Evolutionary conservation across 257 asterid species (phyloP).

Genomic region (Ballota nigra): DNA sequence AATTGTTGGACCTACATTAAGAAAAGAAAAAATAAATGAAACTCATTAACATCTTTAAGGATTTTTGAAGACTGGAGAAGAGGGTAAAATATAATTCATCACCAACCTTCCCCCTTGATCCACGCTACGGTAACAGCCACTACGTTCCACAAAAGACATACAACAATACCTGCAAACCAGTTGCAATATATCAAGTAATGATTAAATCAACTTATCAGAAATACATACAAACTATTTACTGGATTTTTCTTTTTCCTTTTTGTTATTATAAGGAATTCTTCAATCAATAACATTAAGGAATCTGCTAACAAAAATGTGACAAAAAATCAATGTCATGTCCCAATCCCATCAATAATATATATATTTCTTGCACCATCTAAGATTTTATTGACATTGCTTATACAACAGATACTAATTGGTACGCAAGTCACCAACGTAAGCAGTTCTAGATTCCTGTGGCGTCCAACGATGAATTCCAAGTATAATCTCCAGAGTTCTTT

Average conservation of each 20-base stretch:
- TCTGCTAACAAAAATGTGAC: background rate
- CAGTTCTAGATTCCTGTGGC: background rate
- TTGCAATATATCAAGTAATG: slow-evolving; percentile 23
- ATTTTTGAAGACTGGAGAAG: slow-evolving; percentile 11
- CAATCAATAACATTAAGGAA: background rate
- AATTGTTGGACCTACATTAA: slow-evolving; percentile 56
- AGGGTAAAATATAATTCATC: slow-evolving; percentile 2
- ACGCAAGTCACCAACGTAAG: background rate
- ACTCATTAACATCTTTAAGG: slow-evolving; percentile 7
- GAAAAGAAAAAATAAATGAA: background rate
- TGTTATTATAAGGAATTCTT: background rate
- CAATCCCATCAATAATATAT: background rate
- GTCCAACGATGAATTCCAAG: background rate
- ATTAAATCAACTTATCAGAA: slow-evolving; percentile 16
- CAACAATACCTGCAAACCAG: slow-evolving; percentile 54
- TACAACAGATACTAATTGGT: slow-evolving; percentile 2
- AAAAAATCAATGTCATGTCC: slow-evolving; percentile 5
- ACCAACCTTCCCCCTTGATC: slow-evolving; percentile 77
- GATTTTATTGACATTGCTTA: background rate
- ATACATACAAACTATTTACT: background rate
- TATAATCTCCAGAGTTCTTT: background rate
- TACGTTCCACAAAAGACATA: slow-evolving; percentile 73
- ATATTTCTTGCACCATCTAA: slow-evolving; percentile 1
- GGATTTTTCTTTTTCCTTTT: background rate
- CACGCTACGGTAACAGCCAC: slow-evolving; percentile 76